Evolutionary conservation across 2,329 filamentous ascomycete genomes (phyloP).

Genomic region (Colletotrichum karsti): DNA sequence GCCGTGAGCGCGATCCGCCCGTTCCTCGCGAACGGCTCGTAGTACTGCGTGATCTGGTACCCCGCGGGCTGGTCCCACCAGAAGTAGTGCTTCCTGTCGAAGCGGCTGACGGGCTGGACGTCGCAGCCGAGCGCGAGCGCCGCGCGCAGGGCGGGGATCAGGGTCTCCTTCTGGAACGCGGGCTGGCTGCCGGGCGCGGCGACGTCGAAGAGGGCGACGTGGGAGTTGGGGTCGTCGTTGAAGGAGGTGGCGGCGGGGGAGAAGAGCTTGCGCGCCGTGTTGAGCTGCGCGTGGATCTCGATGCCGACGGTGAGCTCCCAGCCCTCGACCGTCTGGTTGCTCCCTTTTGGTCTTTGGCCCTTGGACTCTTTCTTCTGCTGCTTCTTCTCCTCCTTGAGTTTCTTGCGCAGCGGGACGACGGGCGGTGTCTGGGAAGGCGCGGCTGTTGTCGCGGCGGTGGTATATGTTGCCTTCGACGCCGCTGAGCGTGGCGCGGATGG

Average conservation of each 20-base stretch:
- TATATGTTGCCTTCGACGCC: conserved; percentile 30
- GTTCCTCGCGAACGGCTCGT: conserved; percentile 74
- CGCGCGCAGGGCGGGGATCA: conserved; percentile 90
- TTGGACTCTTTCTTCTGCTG: conserved; percentile 72
- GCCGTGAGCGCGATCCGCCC: conserved; percentile 76
- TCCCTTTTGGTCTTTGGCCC: conserved; percentile 54
- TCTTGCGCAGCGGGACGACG: conserved; percentile 71
- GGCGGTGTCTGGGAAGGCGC: conserved; percentile 29
- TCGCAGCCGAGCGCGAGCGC: conserved; percentile 85
- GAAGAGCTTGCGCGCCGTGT: conserved; percentile 89
- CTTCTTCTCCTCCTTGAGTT: conserved; percentile 76
- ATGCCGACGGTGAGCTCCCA: conserved; percentile 98
- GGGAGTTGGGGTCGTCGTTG: conserved; percentile 80
- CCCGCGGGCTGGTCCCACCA: conserved; percentile 97
- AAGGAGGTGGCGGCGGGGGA: conserved; percentile 74
- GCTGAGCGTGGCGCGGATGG: neutral
- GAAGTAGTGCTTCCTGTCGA: conserved; percentile 98
- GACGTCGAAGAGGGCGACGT: conserved; percentile 88
- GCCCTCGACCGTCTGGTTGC: conserved; percentile 64
- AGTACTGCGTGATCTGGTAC: conserved; percentile 98
- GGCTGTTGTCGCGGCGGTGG: conserved; percentile 35
- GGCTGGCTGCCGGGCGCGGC: conserved; percentile 92
- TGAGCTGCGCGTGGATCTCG: conserved; percentile 96
- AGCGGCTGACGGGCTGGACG: conserved; percentile 80
- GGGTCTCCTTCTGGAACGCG: conserved; percentile 80